Base-by-base conservation (phyloP, 371 early-diverging fungal species). In the Blakeslea trispora region DNA sequence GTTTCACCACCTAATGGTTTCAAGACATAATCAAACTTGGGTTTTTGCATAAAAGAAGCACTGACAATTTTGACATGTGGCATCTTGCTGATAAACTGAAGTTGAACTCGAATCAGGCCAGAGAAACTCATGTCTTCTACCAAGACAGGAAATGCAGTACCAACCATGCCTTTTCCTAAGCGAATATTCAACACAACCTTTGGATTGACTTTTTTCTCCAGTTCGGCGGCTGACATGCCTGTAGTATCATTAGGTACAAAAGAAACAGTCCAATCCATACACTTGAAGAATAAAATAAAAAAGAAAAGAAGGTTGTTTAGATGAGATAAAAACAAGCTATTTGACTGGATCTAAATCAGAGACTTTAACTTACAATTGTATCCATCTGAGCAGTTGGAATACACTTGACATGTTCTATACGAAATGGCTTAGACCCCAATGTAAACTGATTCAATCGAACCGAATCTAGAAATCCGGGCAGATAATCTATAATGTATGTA, bases 351-450 rank as follows among this genome's bases (percentile, higher is more conserved):
- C n/a, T n/a, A n/a, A n/a, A n/a, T n/a, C n/a, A n/a, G n/a, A n/a
- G n/a, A n/a, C n/a, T n/a, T n/a, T n/a, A n/a, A 61, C 70, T 57
- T 80, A 91, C 89, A 58, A 97, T 86, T 9, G 84, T 81, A 71
- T 98, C 93, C 17, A 89, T 85, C 32, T 88, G 87, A 46, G 87
- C 84, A 39, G 86, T 79, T 40, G 86, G 81, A 58, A 85, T 93
- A 0, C 89, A 84, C 59, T 87, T 85, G 44, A 99, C 88, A 18
- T 83, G 81, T 50, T 96, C 94, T 17, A 99, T 84, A 2, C 92
- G 81, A 22, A 99, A 97, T 13, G 99, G 88, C 61, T 91, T 91
- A 15, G 95, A 94, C 15, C 99, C 99, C 57, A 99, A 81, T 2
- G 99, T 99, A 68, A 99, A 96, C 18, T 91, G 89, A 7, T 96